Evolutionary conservation across 495 filamentous ascomycete genomes (phyloP), one percentile per base, ranked within the genome.

Genomic region (Penicillium odoratum): DNA sequence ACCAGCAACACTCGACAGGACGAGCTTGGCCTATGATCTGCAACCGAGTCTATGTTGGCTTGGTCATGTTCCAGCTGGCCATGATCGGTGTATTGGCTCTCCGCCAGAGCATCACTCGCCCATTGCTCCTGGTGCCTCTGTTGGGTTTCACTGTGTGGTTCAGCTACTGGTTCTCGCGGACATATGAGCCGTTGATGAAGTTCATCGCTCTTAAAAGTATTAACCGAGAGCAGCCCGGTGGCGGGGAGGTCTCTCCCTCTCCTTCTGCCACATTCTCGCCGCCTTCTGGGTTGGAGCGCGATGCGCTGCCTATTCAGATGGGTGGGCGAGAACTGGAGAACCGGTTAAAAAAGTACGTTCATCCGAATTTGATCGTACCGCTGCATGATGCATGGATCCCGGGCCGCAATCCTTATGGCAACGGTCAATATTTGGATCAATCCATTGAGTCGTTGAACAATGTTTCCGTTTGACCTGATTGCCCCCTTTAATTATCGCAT

Each of bases 1-100:
- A 98, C 66, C 88, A 90, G 7, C 92, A 96, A 58, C 93, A 98
- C 68, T 92, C 94, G 5, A 97, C 94, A 0, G 95, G 95, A 31
- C 84, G 86, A 56, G 92, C 92, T 2, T 99, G 95, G 95, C 83
- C 87, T 21, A 94, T 98, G 79, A 95, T 97, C 38, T 97, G 93
- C 73, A 90, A 92, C 59, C 86, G 95, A 18, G 78, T 97, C 29
- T 80, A 96, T 29, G 73, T 96, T 33, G 95, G 94, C 1, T 69
- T 97, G 13, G 73, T 92, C 15, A 81, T 97, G 33, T 97, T 96
- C 67, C 93, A 99, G 64, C 68, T 97, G 26, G 88, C 93, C 36
- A 95, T 95, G 83, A 89, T 92, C 11, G 94, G 93, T 2, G 85
- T 91, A 43, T 78, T 99, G 21, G 91, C 91, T 9, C 72, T 93